Percentiles rank a stretch among this genome's conserved stretches.
These are phyloP conservation scores for Fusarium piperis DNA, from an alignment of 2,329 filamentous ascomycete species.

Conservation along the genomic window DNA sequence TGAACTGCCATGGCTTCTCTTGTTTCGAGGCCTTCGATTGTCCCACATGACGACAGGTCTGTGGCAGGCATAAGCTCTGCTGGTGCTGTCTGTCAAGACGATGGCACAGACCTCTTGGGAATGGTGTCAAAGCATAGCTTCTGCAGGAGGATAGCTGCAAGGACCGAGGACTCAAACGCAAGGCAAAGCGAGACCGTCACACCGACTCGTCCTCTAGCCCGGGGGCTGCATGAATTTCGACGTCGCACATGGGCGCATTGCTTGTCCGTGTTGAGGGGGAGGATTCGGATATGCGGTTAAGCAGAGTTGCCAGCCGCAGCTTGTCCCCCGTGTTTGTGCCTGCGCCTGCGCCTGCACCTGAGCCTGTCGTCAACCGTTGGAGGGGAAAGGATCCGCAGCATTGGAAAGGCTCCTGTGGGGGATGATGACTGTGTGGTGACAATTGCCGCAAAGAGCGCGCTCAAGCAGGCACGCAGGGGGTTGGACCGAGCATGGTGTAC, in stretches of 20 bases:
- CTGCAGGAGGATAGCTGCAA: slow-evolving; percentile 30
- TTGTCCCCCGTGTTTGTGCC: slow-evolving; percentile 8
- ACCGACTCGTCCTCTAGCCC: slow-evolving; percentile 39
- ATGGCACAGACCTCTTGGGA: slow-evolving; percentile 18
- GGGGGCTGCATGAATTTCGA: slow-evolving; percentile 40
- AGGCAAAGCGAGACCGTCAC: slow-evolving; percentile 34
- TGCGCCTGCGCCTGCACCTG: slow-evolving; percentile 14
- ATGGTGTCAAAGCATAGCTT: slow-evolving; percentile 4
- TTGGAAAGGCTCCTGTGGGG: slow-evolving; percentile 29
- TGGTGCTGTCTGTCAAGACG: slow-evolving; percentile 21
- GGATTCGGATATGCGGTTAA: slow-evolving; percentile 21
- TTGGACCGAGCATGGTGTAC: slow-evolving; percentile 1
- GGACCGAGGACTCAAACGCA: slow-evolving; percentile 36
- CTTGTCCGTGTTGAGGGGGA: slow-evolving; percentile 22
- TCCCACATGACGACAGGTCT: slow-evolving; percentile 13
- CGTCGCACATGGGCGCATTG: slow-evolving; percentile 33
- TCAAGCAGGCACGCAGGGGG: slow-evolving; percentile 17
- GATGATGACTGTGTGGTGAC: slow-evolving; percentile 11
- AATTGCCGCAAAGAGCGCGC: slow-evolving; percentile 30
- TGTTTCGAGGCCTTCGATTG: slow-evolving; percentile 13
- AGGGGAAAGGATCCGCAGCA: slow-evolving; percentile 29
- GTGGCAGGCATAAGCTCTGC: slow-evolving; percentile 17
- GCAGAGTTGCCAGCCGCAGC: neutral
- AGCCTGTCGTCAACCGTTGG: slow-evolving; percentile 32
- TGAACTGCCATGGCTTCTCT: neutral